Conservation (phyloP, 1,139 yeast genomes). For the Yamadazyma conglobata region DNA sequence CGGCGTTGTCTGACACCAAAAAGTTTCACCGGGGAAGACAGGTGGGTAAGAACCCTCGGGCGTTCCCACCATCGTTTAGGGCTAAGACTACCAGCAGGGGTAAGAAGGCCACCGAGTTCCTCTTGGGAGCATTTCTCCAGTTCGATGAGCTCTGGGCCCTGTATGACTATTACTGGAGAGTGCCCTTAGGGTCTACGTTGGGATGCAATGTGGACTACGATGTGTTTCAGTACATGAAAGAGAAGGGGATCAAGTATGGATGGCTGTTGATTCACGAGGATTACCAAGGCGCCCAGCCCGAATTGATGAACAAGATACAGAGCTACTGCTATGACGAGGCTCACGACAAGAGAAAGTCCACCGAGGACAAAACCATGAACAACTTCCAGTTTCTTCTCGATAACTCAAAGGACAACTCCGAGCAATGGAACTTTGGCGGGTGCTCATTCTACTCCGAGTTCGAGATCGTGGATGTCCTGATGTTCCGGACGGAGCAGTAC, state of each 20-base stretch:
- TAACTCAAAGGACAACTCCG: conserved; percentile 4
- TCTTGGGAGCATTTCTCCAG: conserved; percentile 49
- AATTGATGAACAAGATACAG: conserved; percentile 11
- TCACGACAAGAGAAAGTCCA: too few species aligned
- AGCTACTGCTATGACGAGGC: conserved; percentile 6
- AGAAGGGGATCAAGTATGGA: conserved; percentile 52
- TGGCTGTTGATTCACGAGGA: conserved; percentile 22
- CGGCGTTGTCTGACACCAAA: not conserved
- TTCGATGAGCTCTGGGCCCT: conserved; percentile 25
- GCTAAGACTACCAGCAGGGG: conserved; percentile 3
- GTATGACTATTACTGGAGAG: conserved; percentile 63
- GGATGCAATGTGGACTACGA: conserved; percentile 59
- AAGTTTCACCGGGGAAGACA: not conserved
- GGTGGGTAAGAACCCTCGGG: conserved; percentile 3
- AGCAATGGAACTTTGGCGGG: conserved; percentile 8
- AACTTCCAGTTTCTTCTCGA: conserved; percentile 12
- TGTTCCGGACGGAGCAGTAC: conserved; percentile 14
- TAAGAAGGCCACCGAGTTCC: conserved; percentile 66
- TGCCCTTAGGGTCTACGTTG: conserved; percentile 57
- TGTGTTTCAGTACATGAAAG: conserved; percentile 53
- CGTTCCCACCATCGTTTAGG: conserved; percentile 6
- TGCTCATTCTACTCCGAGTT: conserved; percentile 17
- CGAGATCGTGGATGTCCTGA: conserved; percentile 15
- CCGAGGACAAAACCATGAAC: conserved; percentile 6
- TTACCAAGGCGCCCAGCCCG: conserved; percentile 13